Evolutionary conservation across 83 land plant species (phyloP), one percentile per base, ranked within the genome.

Genomic region (Isoetes engelmannii): DNA sequence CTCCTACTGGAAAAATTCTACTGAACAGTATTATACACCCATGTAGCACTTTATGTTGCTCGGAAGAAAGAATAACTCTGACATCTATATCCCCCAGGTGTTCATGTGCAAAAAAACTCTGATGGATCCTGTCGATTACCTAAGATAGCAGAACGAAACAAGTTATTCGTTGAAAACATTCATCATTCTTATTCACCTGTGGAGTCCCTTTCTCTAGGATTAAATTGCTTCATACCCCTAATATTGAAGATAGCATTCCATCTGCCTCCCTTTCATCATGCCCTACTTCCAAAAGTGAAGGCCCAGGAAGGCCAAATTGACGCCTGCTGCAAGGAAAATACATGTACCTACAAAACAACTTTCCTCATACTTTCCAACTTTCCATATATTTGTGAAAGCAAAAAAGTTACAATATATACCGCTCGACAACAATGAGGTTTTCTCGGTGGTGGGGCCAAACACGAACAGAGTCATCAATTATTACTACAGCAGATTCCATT

Each of bases 401-500:
- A 45, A 44, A 50, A 51, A 20, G 5, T 55, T 9, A 50, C 28
- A 65, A 57, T 37, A 61, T 43, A 45, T 84, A 87, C 97, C 99
- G 83, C 75, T 96, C 99, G 5, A 96, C 97, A 44, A 84, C 85
- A 48, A 96, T 96, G 72, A 96, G 79, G 64, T 96, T 96, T 44
- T 83, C 84, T 66, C 85, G 84, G 75, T 96, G 83, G 75, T 96
- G 99, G 6, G 99, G 99, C 99, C 99, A 96, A 59, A 96, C 99
- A 63, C 85, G 82, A 42, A 84, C 83, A 69, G 99, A 92, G 69
- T 96, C 99, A 80, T 96, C 99, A 73, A 96, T 92, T 15, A 96
- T 96, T 10, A 96, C 86, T 5, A 96, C 97, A 44, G 86, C 87
- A 13, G 97, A 91, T 75, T 96, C 99, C 95, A 96, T 84, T 37